Base-by-base conservation (phyloP, 805 yeast species). In the Candida bentonensis region DNA sequence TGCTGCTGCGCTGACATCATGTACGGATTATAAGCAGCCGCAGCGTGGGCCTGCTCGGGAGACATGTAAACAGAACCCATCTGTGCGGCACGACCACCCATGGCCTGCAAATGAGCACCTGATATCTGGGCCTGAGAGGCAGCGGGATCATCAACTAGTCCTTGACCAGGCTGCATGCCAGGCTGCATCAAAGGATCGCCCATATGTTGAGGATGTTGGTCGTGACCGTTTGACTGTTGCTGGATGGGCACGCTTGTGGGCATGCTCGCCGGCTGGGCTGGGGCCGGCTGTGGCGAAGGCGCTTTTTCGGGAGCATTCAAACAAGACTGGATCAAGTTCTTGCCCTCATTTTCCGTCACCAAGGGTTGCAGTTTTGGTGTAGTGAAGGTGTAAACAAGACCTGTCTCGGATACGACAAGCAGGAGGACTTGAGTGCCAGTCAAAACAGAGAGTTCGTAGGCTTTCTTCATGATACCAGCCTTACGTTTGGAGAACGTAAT, bases 391-490 rank as follows among this genome's bases (percentile, higher is more conserved):
- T 92, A 92, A 45, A 92, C 98, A 50, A 92, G 77, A 15, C 98
- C 98, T n/a, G 98, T 92, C 64, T 92, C 98, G 44, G 94, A 82
- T 23, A 92, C 98, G 46, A 92, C 98, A 54, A 92, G 75, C 48
- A 92, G 70, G 51, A 92, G 73, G 23, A 92, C 97, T 65, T 92
- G 98, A 25, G 98, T 92, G 46, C 98, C 98, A 13, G 98, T 92
- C 55, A 92, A 73, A 44, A 92, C 97, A 20, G 95, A 82, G 51
- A 92, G 73, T 63, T 92, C 98, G 66, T 89, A 92, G n/a, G 98
- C 98, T 69, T 92, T 92, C 69, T 92, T 92, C 98, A 92, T 92
- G 58, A 92, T 89, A 55, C 98, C 98, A 40, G 96, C 97, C 67
- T 89, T 89, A 67, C 98, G 82, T 69, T 92, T 92, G 44, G 96